Conservation (phyloP, 805 yeast species). For the Peterozyma toletana region DNA sequence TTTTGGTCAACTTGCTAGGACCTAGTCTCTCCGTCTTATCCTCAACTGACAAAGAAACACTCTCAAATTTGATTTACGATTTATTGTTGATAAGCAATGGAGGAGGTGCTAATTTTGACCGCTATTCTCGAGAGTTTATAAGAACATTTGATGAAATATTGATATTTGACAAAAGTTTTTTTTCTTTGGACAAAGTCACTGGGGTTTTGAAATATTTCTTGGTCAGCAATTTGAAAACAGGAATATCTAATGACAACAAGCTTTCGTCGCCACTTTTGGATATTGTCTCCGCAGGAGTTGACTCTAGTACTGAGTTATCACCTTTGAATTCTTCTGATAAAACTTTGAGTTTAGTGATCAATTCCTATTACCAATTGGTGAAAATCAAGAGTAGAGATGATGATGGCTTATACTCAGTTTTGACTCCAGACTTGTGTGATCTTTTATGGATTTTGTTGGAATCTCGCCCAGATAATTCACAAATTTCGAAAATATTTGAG, state of each 20-base stretch:
- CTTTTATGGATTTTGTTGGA: constrained; percentile 26
- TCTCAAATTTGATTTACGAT: constrained; percentile 29
- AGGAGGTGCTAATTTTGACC: constrained; percentile 19
- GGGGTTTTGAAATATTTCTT: constrained; percentile 22
- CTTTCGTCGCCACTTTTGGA: constrained; percentile 16
- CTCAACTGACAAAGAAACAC: constrained; percentile 17
- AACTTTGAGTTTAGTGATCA: constrained; percentile 17
- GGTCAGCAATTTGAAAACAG: constrained; percentile 24
- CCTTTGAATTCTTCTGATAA: constrained; percentile 24
- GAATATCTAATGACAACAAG: constrained; percentile 17
- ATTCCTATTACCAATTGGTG: constrained; percentile 20
- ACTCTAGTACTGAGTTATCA: constrained; percentile 18
- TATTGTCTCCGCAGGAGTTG: constrained; percentile 9
- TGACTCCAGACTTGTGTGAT: constrained; percentile 10
- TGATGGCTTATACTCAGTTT: background rate
- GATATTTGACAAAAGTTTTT: constrained; percentile 33
- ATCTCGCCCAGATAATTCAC: constrained; percentile 13
- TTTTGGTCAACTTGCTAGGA: constrained; percentile 46
- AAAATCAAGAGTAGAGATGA: constrained; percentile 13
- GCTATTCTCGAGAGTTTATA: constrained; percentile 29
- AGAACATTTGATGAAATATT: constrained; percentile 36
- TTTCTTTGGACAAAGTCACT: constrained; percentile 22
- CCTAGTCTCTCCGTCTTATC: constrained; percentile 40
- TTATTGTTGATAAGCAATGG: constrained; percentile 24
- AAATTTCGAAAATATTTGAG: constrained; percentile 14